phyloP scores from a whole-genome alignment of 495 filamentous ascomycete genomes.

The Trichoderma asperelloides region DNA sequence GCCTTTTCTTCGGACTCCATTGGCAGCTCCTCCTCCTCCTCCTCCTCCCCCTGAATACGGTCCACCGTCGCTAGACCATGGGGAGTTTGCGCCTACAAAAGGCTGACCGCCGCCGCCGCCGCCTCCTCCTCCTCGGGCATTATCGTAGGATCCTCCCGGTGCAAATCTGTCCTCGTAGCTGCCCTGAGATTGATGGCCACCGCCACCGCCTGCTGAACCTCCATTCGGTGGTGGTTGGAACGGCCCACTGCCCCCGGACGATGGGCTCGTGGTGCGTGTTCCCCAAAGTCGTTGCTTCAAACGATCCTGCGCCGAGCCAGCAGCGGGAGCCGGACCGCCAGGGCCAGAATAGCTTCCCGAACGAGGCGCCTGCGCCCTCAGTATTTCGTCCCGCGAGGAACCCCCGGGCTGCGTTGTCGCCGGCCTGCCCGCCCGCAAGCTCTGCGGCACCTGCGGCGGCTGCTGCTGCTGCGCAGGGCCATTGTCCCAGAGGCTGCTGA shows the following conservation, averaged over 20 bases:
- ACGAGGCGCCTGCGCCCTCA: conserved; percentile 15
- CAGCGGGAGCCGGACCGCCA: conserved; percentile 20
- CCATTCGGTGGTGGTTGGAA: conserved; percentile 31
- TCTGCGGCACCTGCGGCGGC: conserved; percentile 41
- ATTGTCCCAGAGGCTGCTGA: conserved; percentile 83
- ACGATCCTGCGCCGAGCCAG: conserved; percentile 36
- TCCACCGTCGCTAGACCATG: conserved; percentile 34
- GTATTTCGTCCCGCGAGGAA: conserved; percentile 12
- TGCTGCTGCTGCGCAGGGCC: conserved; percentile 29
- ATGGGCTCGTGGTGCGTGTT: conserved; percentile 33
- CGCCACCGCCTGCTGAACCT: conserved; percentile 18
- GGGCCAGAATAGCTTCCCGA: conserved; percentile 24
- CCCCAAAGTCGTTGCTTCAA: conserved; percentile 43
- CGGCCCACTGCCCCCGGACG: conserved; percentile 26
- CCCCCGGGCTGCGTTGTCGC: conserved; percentile 17
- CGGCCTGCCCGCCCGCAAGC: conserved; percentile 42
- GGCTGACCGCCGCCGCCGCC: conserved; percentile 29
- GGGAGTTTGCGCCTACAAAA: conserved; percentile 38
- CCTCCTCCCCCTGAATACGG: conserved; percentile 30
- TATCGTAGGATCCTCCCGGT: conserved; percentile 29
- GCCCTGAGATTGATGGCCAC: conserved; percentile 18
- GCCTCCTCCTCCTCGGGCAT: conserved; percentile 13
- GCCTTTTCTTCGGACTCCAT: conserved; percentile 31
- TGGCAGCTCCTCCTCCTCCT: conserved; percentile 24
- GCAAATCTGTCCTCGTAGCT: conserved; percentile 39